Evolutionary conservation across 164 flowering plant genomes (phyloP), one percentile per base, ranked within the genome.

Genomic region (Magnolia changhungtana): DNA sequence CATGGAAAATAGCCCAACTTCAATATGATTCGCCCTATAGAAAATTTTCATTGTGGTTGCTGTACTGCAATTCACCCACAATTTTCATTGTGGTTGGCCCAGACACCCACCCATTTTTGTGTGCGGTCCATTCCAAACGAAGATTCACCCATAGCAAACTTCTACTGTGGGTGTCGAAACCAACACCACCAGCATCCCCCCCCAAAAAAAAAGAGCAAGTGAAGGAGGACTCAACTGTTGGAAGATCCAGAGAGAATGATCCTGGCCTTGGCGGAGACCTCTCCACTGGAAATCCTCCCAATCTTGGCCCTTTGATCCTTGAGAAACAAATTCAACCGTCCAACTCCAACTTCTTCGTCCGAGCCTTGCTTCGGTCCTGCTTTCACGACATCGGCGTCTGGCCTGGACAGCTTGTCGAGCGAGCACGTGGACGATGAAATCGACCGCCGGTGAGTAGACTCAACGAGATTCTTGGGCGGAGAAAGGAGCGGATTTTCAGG

Each of bases 171-270:
- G 45, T 37, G 45, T 37, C 45, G 6, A 37, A 37, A 37, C 45
- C 45, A 4, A 37, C 45, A 4, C 45, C 45, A 37, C 6, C 45
- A 37, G 29, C 29, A 27, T 27, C 29, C 2, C 7, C 45, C 45
- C 45, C 6, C 45, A 37, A 4, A 37, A 37, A 37, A 55, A 11
- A 65, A 77, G 16, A 66, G 21, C 3, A 2, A 66, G 29, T 11
- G 61, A 16, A 55, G 18, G 8, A 11, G 11, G 16, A 81, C 85
- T 79, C 64, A 79, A 90, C 96, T 89, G 87, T 90, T 90, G 55
- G 91, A 83, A 74, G 88, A 81, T 59, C 89, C 90, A 7, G 93
- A 87, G 16, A 91, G 87, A 24, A 91, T 82, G 37, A 91, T 81
- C 81, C 85, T 91, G 58, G 91, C 91, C 82, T 81, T 86, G 18